phyloP scores from a whole-genome alignment of 108 stramenopile genomes.

The Skeletonema potamos region DNA sequence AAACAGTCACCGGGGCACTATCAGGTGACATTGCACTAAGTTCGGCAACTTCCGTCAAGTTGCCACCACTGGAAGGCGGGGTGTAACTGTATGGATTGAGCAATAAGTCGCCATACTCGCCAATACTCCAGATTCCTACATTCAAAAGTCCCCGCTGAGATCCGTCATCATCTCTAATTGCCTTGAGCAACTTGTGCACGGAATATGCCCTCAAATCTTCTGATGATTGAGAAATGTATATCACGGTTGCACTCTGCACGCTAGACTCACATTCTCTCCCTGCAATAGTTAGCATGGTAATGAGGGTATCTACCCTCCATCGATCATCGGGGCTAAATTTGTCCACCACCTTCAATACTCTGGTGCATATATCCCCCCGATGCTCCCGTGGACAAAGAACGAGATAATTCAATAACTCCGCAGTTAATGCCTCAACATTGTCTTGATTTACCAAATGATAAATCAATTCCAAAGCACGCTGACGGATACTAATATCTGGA shows the following conservation, averaged over 20 bases:
- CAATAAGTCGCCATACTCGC: conserved; percentile 84
- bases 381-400: conserved; percentile 95
- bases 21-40: background rate
- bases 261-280: conserved; percentile 82
- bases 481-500: conserved; percentile 98
- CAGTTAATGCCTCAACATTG: conserved; percentile 88
- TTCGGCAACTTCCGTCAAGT: conserved; percentile 1
- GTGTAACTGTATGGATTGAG: conserved; percentile 73
- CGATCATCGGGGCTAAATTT: conserved; percentile 87
- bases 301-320: conserved; percentile 95
- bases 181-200: conserved; percentile 91
- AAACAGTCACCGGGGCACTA: conserved; percentile 46
- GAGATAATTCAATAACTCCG: conserved; percentile 98
- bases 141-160: conserved; percentile 82
- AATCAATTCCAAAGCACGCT: conserved; percentile 97
- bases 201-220: conserved; percentile 87
- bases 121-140: conserved; percentile 96
- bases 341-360: conserved; percentile 88
- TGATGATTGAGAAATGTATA: conserved; percentile 79
- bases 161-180: conserved; percentile 88
- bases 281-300: conserved; percentile 96
- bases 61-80: conserved; percentile 29
- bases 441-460: conserved; percentile 93
- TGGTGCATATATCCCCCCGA: conserved; percentile 85
- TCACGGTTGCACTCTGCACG: conserved; percentile 76